phyloP scores from a whole-genome alignment of 2,329 filamentous ascomycete genomes.

The Fusarium humuli region DNA sequence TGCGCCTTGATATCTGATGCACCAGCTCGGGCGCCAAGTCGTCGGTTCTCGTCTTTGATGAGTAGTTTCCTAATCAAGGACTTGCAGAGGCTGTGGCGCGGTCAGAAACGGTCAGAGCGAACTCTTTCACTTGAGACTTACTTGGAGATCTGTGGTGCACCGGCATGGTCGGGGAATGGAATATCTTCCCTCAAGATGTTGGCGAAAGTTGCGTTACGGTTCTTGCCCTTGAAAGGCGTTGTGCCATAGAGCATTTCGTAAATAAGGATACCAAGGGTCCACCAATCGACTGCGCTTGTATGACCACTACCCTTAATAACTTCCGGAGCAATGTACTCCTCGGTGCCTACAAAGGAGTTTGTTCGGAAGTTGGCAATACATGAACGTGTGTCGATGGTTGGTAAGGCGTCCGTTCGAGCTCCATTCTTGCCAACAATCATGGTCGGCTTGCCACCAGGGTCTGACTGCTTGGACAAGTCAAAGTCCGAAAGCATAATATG shows the following conservation, averaged over 20 bases:
- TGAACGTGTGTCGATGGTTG: slow-evolving; percentile 98
- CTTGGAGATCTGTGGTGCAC: slow-evolving; percentile 89
- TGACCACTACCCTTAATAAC: slow-evolving; percentile 99
- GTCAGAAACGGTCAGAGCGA: background rate
- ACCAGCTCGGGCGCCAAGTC: slow-evolving; percentile 91
- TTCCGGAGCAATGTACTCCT: slow-evolving; percentile 98
- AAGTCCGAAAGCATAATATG: slow-evolving; percentile 99
- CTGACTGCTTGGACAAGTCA: slow-evolving; percentile 97
- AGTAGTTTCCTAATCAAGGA: slow-evolving; percentile 94
- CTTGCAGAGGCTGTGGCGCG: slow-evolving; percentile 83
- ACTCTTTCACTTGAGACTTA: slow-evolving; percentile 61
- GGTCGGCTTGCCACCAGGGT: slow-evolving; percentile 92
- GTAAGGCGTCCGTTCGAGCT: slow-evolving; percentile 84
- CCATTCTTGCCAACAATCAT: slow-evolving; percentile 97
- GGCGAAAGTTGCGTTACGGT: slow-evolving; percentile 96
- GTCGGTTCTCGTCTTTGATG: slow-evolving; percentile 96
- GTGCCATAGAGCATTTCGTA: slow-evolving; percentile 99
- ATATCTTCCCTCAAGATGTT: slow-evolving; percentile 97
- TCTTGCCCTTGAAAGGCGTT: slow-evolving; percentile 99
- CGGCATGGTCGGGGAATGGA: slow-evolving; percentile 90
- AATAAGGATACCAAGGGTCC: slow-evolving; percentile 95
- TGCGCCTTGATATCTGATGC: slow-evolving; percentile 97
- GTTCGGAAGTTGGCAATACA: slow-evolving; percentile 98
- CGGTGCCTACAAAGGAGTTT: slow-evolving; percentile 97
- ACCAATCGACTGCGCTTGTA: slow-evolving; percentile 99